These are phyloP conservation scores for Castanospermum australe DNA, from an alignment of 306 rosid species.

Conservation along the genomic window DNA sequence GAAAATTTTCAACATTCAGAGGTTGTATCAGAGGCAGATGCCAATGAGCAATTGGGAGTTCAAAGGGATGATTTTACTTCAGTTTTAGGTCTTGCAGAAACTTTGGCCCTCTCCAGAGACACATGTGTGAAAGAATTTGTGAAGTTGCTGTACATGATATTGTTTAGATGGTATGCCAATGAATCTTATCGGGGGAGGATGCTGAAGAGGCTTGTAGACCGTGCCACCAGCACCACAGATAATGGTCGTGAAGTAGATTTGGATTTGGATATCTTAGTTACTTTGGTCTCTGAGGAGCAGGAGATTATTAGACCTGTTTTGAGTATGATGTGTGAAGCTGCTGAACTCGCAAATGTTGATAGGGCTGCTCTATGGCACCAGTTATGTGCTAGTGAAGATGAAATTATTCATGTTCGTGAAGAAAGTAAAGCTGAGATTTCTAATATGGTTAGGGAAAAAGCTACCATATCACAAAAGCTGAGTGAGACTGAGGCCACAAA, in stretches of 20 bases:
- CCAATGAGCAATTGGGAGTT: constrained; percentile 67
- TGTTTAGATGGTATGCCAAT: constrained; percentile 90
- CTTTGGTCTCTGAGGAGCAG: constrained; percentile 86
- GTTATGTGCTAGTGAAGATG: constrained; percentile 92
- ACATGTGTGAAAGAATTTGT: constrained; percentile 80
- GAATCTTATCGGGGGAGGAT: constrained; percentile 79
- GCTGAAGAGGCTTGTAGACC: constrained; percentile 91
- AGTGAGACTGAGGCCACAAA: constrained; percentile 76
- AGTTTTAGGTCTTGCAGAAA: constrained; percentile 96
- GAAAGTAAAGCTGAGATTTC: constrained; percentile 76
- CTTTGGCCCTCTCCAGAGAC: constrained; percentile 83
- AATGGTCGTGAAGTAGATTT: constrained; percentile 69
- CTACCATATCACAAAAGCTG: constrained; percentile 64
- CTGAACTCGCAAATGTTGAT: constrained; percentile 88
- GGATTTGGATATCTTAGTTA: constrained; percentile 82
- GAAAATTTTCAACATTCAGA: constrained; percentile 69
- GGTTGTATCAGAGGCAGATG: constrained; percentile 58
- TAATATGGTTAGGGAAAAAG: constrained; percentile 63
- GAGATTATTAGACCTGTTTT: constrained; percentile 77
- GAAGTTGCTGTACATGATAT: constrained; percentile 74
- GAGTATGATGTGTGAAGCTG: constrained; percentile 92
- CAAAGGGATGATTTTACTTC: constrained; percentile 84
- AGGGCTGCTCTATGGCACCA: constrained; percentile 98
- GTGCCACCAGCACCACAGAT: constrained; percentile 70
- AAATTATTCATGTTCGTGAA: constrained; percentile 67